Evolutionary conservation across 108 stramenopile genomes (phyloP), one percentile per base, ranked within the genome.

Genomic region (Cyclotella cryptica): DNA sequence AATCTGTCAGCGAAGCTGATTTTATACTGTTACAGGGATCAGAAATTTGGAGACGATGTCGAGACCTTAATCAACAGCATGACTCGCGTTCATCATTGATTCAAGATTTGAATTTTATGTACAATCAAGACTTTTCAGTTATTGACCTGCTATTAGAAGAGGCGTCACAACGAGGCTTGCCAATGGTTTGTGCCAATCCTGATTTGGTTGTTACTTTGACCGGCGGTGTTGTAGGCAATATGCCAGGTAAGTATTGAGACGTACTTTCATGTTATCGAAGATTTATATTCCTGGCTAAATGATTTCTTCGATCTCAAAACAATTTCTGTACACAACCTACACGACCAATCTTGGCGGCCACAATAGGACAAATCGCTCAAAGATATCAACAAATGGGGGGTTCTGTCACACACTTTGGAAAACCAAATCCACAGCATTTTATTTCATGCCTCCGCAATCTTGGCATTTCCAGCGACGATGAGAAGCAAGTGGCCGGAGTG

Each of bases 151-250:
- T 91, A 17, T 58, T 95, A 49, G 35, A 82, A 26, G 26, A 30
- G 46, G 88, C 89, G 44, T n/a, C 73, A 6, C 57, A 81, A 9
- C 77, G 83, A 14, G 62, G 70, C 22, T 46, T 93, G 13, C 95
- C 95, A 13, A 86, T 91, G 88, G 57, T 91, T 28, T 91, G 90
- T 62, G 90, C 90, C 29, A 93, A 96, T 76, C 95, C 95, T 22
- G 95, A 96, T 71, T 84, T 92, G 44, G 69, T 92, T 51, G 81
- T 88, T 18, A 68, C 80, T 24, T 79, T 78, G 15, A 81, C 81
- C 0, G 88, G 88, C 52, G 88, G 85, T 24, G 64, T 63, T 12
- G 84, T 78, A 10, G 80, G 75, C 3, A 67, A 92, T 60, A 96
- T 96, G 94, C 94, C 92, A 0, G 94, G 65, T 88, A 30, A 57